phyloP scores from a whole-genome alignment of 2,329 filamentous ascomycete genomes.

The Penicillium occitanis region DNA sequence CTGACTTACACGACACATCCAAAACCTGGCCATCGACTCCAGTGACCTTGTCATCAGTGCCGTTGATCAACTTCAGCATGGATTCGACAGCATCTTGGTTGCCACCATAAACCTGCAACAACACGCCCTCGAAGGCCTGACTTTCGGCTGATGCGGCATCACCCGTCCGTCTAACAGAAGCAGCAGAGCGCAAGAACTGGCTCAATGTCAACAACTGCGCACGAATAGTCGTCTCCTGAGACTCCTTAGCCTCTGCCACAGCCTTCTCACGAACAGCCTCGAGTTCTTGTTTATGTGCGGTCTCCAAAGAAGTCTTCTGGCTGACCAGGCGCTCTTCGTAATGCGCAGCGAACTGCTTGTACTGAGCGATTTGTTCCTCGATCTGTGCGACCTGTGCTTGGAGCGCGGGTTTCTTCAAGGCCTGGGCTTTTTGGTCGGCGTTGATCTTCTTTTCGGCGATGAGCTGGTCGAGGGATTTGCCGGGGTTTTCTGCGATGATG shows the following conservation, averaged over 20 bases:
- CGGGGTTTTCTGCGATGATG: slow-evolving; percentile 61
- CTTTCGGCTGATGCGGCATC: slow-evolving; percentile 59
- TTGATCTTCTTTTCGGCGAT: slow-evolving; percentile 64
- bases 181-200: slow-evolving; percentile 63
- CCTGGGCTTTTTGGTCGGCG: slow-evolving; percentile 62
- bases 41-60: slow-evolving; percentile 57
- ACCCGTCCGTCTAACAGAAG: slow-evolving; percentile 59
- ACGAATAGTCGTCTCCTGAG: slow-evolving; percentile 51
- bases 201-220: slow-evolving; percentile 59
- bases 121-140: slow-evolving; percentile 63
- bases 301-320: slow-evolving; percentile 57
- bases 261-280: slow-evolving; percentile 53
- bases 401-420: slow-evolving; percentile 62
- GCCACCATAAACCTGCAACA: slow-evolving; percentile 64
- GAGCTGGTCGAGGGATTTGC: slow-evolving; percentile 61
- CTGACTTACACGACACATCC: slow-evolving; percentile 57
- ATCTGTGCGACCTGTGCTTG: slow-evolving; percentile 57
- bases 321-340: slow-evolving; percentile 56
- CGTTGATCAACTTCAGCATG: slow-evolving; percentile 61
- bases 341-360: slow-evolving; percentile 60
- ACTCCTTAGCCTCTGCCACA: slow-evolving; percentile 50
- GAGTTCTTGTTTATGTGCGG: slow-evolving; percentile 57
- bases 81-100: slow-evolving; percentile 59
- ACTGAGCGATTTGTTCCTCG: slow-evolving; percentile 62
- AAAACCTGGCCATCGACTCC: slow-evolving; percentile 57